Base-by-base conservation (phyloP, 2,329 filamentous ascomycete species). In the Akanthomyces dipterigenus region DNA sequence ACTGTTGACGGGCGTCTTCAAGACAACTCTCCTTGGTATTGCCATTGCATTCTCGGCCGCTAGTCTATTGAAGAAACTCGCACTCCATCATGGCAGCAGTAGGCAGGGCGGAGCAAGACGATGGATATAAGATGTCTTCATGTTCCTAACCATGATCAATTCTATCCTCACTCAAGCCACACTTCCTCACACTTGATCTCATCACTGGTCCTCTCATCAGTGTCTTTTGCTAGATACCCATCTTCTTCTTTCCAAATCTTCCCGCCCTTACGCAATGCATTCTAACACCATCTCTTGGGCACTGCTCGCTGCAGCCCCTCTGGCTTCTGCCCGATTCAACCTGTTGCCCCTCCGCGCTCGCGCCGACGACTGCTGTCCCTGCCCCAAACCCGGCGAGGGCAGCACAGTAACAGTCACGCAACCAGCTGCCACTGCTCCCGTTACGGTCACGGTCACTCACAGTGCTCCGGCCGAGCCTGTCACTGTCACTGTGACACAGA, bases 351-450 rank as follows among this genome's bases (percentile, higher is more conserved):
- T 65, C 26, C 67, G 66, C 51, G 63, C 62, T 16, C 59, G 64
- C 18, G 59, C 56, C n/a, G 61, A 67, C 5, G 67, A 69, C 51
- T 73, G 70, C 55, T 72, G 70, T 46, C 68, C 72, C 38, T 75
- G 73, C 26, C 61, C 67, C 6, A 54, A 60, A 11, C 46, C 67
- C 20, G 54, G 50, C 46, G 40, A 59, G 31, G 64, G 63, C 24
- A 63, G 64, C 24, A 60, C 53, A 9, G 60, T 63, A n/a, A 70
- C 68, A 12, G 64, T 73, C 40, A 72, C 69, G 22, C 40, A 48
- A 12, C 24, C 55, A 16, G 60, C 36, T 16, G 9, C 61, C 11
- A 54, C 38, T 14, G 55, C 45, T 20, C 59, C 59, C 36, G 24
- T 43, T 20, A 62, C 60, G 55, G 55, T 64, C 20, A 34, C 60